Conservation (phyloP, 2,329 filamentous ascomycete genomes). For the Scorias spongiosa region DNA sequence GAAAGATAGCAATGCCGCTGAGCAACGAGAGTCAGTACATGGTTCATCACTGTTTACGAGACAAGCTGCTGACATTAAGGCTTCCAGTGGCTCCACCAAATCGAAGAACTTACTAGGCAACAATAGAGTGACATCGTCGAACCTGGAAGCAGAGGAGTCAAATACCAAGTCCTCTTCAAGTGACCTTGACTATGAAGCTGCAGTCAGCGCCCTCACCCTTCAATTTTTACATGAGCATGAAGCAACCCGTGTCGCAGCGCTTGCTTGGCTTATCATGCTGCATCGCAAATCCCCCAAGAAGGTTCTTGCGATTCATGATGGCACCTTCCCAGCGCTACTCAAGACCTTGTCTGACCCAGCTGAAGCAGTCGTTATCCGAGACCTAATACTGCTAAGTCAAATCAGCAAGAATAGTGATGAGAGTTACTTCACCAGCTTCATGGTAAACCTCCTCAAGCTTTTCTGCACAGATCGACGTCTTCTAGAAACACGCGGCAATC, state of each 20-base stretch:
- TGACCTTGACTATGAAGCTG: slow-evolving; percentile 89
- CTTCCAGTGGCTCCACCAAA: slow-evolving; percentile 9
- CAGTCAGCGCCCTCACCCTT: slow-evolving; percentile 81
- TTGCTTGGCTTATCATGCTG: slow-evolving; percentile 96
- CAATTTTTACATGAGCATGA: slow-evolving; percentile 96
- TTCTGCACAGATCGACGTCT: slow-evolving; percentile 89
- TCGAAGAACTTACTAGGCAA: slow-evolving; percentile 7
- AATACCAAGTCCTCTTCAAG: slow-evolving; percentile 34
- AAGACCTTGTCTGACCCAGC: slow-evolving; percentile 94
- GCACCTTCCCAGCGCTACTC: slow-evolving; percentile 85
- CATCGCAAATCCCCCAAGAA: slow-evolving; percentile 89
- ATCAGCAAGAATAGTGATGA: slow-evolving; percentile 95
- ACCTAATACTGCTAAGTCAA: slow-evolving; percentile 83
- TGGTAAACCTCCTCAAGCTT: slow-evolving; percentile 88
- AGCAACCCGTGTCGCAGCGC: slow-evolving; percentile 78
- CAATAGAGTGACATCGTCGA: slow-evolving; percentile 15
- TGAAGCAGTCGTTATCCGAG: slow-evolving; percentile 88
- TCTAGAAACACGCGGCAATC: slow-evolving; percentile 80
- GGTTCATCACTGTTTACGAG: slow-evolving; percentile 7
- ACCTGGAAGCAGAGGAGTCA: slow-evolving; percentile 22
- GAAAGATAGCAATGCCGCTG: slow-evolving; percentile 4
- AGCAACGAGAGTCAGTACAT: slow-evolving; percentile 10
- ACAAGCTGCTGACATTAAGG: slow-evolving; percentile 10
- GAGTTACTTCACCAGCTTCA: slow-evolving; percentile 94
- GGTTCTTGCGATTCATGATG: slow-evolving; percentile 80